phyloP scores from a whole-genome alignment of 2,329 filamentous ascomycete genomes.

The Sphaceloma murrayae region DNA sequence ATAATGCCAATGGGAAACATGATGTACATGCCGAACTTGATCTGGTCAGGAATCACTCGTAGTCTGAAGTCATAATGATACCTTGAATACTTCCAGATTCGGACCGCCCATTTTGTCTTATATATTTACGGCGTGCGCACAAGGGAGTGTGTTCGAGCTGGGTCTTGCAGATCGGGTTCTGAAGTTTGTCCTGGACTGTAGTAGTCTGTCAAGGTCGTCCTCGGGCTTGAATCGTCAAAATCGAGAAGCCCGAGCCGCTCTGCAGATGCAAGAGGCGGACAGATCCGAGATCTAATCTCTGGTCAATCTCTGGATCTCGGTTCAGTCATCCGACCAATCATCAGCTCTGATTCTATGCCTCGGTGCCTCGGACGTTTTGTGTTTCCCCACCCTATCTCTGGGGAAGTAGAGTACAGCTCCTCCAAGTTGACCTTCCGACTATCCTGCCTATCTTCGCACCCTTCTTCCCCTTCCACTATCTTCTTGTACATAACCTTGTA shows the following conservation, averaged over 20 bases:
- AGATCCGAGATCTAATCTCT: neutral
- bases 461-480: neutral
- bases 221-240: no score
- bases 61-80: constrained; percentile 33
- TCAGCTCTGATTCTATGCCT: neutral
- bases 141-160: no score
- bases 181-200: no score
- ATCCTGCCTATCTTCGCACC: neutral
- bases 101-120: constrained; percentile 59
- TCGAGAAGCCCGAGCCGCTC: no score
- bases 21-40: constrained; percentile 96
- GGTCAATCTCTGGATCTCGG: neutral
- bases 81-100: constrained; percentile 94
- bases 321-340: constrained; percentile 6
- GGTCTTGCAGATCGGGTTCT: no score
- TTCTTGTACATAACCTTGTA: no score
- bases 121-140: neutral
- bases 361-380: neutral
- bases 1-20: constrained; percentile 98
- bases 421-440: no score
- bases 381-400: neutral
- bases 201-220: no score
- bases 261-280: neutral
- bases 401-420: no score
- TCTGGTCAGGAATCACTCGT: constrained; percentile 3